Conservation (phyloP, 352 stramenopile genomes). For the Discostella stelligera region DNA sequence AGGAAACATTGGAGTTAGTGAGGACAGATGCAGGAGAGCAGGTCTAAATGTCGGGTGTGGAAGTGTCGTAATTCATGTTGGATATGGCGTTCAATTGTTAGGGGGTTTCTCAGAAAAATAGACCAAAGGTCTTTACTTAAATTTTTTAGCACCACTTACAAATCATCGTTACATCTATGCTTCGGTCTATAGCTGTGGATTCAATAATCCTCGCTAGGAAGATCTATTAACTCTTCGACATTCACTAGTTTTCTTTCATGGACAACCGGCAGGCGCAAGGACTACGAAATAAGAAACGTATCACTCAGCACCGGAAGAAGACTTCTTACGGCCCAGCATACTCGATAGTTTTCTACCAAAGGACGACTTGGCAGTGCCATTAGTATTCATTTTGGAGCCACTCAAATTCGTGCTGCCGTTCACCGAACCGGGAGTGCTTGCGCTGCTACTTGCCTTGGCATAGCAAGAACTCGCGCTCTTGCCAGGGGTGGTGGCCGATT, state of each 20-base stretch:
- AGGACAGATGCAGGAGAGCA: too few species aligned
- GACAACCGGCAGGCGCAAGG: too few species aligned
- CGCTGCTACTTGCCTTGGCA: neutral
- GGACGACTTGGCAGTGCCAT: neutral
- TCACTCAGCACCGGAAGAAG: constrained; percentile 6
- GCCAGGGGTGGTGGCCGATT: neutral
- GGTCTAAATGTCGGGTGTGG: too few species aligned
- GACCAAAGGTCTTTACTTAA: too few species aligned
- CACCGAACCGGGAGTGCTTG: neutral
- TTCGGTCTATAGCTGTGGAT: neutral
- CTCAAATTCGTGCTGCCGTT: neutral
- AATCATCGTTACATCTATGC: neutral
- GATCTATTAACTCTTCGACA: neutral
- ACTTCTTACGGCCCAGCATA: constrained; percentile 21
- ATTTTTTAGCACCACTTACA: neutral
- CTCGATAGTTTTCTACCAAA: constrained; percentile 17
- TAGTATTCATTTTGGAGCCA: neutral
- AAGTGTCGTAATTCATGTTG: too few species aligned
- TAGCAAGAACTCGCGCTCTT: neutral
- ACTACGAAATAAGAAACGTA: neutral
- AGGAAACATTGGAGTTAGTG: neutral
- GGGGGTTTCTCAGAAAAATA: too few species aligned
- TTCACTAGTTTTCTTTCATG: neutral
- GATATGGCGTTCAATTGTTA: too few species aligned
- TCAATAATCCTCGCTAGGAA: neutral